Evolutionary conservation across 140 eudicot genomes (phyloP).

Genomic region (Senecio squalidus): DNA sequence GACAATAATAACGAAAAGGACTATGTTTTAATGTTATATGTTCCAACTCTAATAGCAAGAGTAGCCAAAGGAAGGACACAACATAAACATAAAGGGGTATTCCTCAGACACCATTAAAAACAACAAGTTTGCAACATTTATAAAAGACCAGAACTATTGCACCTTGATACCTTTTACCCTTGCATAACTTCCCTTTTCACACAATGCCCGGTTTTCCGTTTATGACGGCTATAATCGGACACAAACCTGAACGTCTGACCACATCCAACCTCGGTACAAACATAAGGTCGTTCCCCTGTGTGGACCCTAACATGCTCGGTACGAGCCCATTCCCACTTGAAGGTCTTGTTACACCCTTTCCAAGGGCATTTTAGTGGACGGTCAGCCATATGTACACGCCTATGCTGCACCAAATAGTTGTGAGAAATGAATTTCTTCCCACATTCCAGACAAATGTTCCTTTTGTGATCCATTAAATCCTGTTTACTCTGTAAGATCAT

Average conservation of each 20-base stretch:
- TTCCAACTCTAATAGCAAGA: no score
- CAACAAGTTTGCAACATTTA: no score
- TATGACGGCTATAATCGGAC: constrained; percentile 97
- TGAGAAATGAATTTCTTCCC: constrained; percentile 76
- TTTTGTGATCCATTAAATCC: not conserved
- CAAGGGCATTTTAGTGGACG: constrained; percentile 84
- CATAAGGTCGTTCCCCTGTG: constrained; percentile 87
- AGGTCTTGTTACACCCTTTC: constrained; percentile 93
- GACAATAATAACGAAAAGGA: no score
- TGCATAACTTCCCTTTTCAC: constrained; percentile 49
- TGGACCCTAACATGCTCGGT: constrained; percentile 62
- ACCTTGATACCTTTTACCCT: constrained; percentile 1
- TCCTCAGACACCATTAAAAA: no score
- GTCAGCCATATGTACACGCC: constrained; percentile 77
- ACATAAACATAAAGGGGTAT: no score
- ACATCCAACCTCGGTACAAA: constrained; percentile 66
- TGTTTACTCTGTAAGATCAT: not conserved
- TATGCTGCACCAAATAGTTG: constrained; percentile 79
- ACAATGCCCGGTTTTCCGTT: constrained; percentile 86
- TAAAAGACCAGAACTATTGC: no score
- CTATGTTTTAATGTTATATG: no score
- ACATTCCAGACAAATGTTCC: not conserved
- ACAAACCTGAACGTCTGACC: constrained; percentile 96
- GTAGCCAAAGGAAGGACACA: no score
- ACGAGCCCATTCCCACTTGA: constrained; percentile 97